phyloP scores from a whole-genome alignment of 2,329 filamentous ascomycete genomes.

The Fusarium sp. region DNA sequence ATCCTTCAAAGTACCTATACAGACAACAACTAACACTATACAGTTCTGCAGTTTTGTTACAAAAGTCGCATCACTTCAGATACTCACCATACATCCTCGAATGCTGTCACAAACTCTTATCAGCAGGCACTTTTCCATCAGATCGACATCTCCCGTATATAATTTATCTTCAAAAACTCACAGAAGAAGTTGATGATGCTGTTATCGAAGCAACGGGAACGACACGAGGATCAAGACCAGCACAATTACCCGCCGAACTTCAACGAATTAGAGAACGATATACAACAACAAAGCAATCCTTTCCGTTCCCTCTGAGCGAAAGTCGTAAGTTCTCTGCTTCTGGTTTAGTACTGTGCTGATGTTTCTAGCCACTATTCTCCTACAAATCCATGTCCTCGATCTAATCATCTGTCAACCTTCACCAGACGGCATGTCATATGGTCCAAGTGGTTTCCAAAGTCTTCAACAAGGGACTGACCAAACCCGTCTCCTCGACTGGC shows the following conservation, averaged over 20 bases:
- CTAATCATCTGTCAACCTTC: conserved; percentile 48
- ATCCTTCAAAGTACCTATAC: neutral
- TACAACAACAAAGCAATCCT: conserved; percentile 37
- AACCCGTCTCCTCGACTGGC: conserved; percentile 41
- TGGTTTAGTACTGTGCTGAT: neutral
- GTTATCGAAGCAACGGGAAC: conserved; percentile 27
- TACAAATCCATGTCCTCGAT: conserved; percentile 47
- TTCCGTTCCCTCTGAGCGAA: conserved; percentile 47
- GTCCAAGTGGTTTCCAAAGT: conserved; percentile 42
- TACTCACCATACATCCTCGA: conserved; percentile 46
- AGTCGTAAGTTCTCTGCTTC: conserved; percentile 41
- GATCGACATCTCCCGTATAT: conserved; percentile 49
- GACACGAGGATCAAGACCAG: neutral
- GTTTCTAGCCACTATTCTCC: conserved; percentile 38
- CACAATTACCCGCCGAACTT: conserved; percentile 28
- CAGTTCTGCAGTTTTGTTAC: conserved; percentile 43
- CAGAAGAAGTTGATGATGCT: conserved; percentile 47
- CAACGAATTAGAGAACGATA: conserved; percentile 37
- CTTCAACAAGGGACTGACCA: conserved; percentile 28
- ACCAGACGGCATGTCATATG: conserved; percentile 44
- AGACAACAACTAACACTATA: neutral
- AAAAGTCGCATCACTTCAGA: conserved; percentile 47
- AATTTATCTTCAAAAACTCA: conserved; percentile 47
- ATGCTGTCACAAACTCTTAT: conserved; percentile 38
- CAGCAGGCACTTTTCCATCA: conserved; percentile 19